These are phyloP conservation scores for Apiospora rasikravindrae DNA, from an alignment of 2,329 filamentous ascomycete genomes.

Conservation along the genomic window DNA sequence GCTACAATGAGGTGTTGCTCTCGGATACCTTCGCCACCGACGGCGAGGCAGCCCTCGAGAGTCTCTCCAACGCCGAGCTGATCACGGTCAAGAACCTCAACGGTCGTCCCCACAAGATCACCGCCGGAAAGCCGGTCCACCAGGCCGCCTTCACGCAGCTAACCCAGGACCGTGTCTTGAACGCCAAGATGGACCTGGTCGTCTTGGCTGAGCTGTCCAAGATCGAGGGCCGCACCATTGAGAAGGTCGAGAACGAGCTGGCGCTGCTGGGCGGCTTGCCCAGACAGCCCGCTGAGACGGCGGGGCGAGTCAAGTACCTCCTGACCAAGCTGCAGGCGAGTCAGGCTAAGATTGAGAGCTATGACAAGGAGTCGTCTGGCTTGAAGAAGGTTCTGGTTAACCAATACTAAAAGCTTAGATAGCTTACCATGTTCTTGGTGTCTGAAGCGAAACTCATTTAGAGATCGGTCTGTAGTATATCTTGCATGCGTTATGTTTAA, in stretches of 20 bases:
- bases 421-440: background rate
- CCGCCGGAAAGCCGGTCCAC: conserved; percentile 85
- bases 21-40: conserved; percentile 72
- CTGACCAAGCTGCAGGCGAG: conserved; percentile 74
- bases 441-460: background rate
- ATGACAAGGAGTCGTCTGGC: conserved; percentile 72
- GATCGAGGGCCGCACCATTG: conserved; percentile 74
- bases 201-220: conserved; percentile 72
- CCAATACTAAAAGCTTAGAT: conserved; percentile 33
- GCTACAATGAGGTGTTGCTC: conserved; percentile 86
- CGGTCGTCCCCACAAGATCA: conserved; percentile 79
- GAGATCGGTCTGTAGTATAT: background rate
- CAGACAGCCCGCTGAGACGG: conserved; percentile 71
- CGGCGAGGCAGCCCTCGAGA: conserved; percentile 78
- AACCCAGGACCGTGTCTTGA: conserved; percentile 72
- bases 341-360: conserved; percentile 75
- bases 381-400: conserved; percentile 72
- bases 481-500: conserved; percentile 5
- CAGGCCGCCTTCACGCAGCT: conserved; percentile 80
- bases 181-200: conserved; percentile 74
- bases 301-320: conserved; percentile 72
- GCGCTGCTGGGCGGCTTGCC: conserved; percentile 71
- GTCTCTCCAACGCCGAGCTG: conserved; percentile 83
- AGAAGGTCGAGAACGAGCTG: conserved; percentile 81
- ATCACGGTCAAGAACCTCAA: conserved; percentile 76